A percentile compares a stretch with the other conserved stretches of the same genome.
phyloP scores from a whole-genome alignment of 805 yeast species.

The Candida verbasci region DNA sequence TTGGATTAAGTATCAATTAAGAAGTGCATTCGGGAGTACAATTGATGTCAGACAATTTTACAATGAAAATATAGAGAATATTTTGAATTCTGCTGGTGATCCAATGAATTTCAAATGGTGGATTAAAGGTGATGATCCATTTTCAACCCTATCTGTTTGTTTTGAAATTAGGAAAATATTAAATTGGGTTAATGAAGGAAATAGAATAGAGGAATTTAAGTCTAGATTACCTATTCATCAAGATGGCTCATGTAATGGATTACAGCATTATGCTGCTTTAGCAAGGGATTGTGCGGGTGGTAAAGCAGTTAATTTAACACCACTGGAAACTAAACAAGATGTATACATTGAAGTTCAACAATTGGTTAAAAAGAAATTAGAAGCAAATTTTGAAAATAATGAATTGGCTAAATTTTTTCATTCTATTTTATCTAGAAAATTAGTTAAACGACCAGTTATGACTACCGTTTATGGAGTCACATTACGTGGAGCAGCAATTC shows the following conservation, averaged over 20 bases:
- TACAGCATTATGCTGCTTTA: conserved; percentile 43
- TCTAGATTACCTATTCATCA: conserved; percentile 36
- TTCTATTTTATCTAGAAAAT: conserved; percentile 22
- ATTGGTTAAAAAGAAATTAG: conserved; percentile 15
- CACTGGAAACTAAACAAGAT: conserved; percentile 20
- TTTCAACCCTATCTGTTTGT: conserved; percentile 35
- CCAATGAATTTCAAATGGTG: conserved; percentile 32
- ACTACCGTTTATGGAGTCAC: conserved; percentile 45
- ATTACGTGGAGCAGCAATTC: conserved; percentile 29
- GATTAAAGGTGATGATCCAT: conserved; percentile 34
- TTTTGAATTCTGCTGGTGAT: conserved; percentile 22
- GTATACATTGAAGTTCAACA: conserved; percentile 30
- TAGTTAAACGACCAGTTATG: conserved; percentile 42
- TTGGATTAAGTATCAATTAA: conserved; percentile 39
- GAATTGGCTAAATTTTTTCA: conserved; percentile 12
- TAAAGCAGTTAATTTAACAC: conserved; percentile 33
- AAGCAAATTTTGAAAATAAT: conserved; percentile 1
- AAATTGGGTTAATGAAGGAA: conserved; percentile 13
- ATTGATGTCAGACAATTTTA: conserved; percentile 17
- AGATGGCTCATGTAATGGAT: conserved; percentile 44
- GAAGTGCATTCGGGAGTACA: conserved; percentile 28
- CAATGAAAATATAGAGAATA: conserved; percentile 15
- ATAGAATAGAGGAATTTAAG: conserved; percentile 16
- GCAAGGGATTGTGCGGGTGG: conserved; percentile 36
- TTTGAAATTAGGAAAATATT: conserved; percentile 23